phyloP scores from a whole-genome alignment of 2,329 filamentous ascomycete genomes.

The Teratosphaeria destructans region DNA sequence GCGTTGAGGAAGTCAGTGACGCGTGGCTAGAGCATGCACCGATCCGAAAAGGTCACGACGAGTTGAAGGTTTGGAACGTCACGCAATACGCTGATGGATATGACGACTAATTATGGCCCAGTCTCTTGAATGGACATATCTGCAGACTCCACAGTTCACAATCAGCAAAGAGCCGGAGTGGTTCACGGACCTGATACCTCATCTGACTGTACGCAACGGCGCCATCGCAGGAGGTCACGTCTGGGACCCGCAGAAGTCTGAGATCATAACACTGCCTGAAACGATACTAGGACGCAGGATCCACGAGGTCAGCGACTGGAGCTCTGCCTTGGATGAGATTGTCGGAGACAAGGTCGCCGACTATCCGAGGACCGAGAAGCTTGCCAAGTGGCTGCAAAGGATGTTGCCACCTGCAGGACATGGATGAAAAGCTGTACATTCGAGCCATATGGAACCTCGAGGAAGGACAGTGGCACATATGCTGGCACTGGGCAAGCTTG shows the following conservation, averaged over 20 bases:
- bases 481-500: too few relatives aligned
- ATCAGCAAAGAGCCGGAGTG: conserved; percentile 9
- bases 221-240: conserved; percentile 41
- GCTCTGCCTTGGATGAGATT: not conserved
- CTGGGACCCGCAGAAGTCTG: conserved; percentile 25
- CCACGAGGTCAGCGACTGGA: not conserved
- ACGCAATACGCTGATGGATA: conserved; percentile 23
- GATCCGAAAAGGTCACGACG: conserved; percentile 52
- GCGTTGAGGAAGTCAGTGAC: conserved; percentile 41
- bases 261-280: conserved; percentile 6
- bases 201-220: conserved; percentile 39
- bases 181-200: conserved; percentile 6
- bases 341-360: not conserved
- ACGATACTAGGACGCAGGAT: not conserved
- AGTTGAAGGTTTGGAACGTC: conserved; percentile 43
- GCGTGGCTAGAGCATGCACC: conserved; percentile 40
- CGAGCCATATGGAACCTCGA: not conserved
- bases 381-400: not conserved
- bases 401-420: not conserved
- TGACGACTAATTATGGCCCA: conserved; percentile 19
- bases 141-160: conserved; percentile 75
- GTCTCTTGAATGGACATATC: conserved; percentile 66
- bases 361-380: not conserved
- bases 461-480: not conserved
- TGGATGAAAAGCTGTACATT: not conserved